Evolutionary conservation across 805 yeast genomes (phyloP).

Genomic region (Candida berthetii): DNA sequence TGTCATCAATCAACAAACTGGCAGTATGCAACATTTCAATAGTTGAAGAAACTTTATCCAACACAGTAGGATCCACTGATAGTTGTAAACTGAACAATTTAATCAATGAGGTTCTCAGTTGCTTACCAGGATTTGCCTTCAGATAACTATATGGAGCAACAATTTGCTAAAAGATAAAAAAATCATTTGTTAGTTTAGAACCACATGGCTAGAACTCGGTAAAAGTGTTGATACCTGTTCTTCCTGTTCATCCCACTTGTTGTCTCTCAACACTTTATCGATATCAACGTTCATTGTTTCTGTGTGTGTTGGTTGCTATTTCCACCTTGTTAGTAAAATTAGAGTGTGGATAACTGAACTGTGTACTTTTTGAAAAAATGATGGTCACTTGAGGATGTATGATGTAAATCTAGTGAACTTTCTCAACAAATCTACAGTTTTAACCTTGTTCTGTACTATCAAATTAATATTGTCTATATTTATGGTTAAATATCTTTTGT

Average conservation of each 20-base stretch:
- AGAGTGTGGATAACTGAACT: too few relatives aligned
- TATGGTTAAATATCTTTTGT: too few relatives aligned
- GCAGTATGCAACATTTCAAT: constrained; percentile 62
- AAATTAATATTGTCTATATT: too few relatives aligned
- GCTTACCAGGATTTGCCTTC: constrained; percentile 17
- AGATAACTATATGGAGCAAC: constrained; percentile 19
- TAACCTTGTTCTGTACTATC: too few relatives aligned
- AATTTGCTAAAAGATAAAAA: constrained; percentile 6
- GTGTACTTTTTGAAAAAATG: too few relatives aligned
- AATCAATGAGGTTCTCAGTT: constrained; percentile 10
- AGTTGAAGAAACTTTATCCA: constrained; percentile 36
- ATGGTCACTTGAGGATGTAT: too few relatives aligned
- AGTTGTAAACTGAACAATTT: constrained; percentile 1
- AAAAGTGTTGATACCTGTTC: background rate
- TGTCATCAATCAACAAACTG: constrained; percentile 75
- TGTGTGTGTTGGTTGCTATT: too few relatives aligned
- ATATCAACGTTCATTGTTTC: background rate
- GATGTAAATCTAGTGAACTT: too few relatives aligned
- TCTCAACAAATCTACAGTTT: too few relatives aligned
- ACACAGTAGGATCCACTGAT: constrained; percentile 38
- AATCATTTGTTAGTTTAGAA: background rate
- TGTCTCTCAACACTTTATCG: background rate
- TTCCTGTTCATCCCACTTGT: background rate
- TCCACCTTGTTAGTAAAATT: too few relatives aligned
- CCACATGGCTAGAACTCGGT: background rate